Conservation (phyloP, 2,329 filamentous ascomycete genomes). For the Cryphonectria carpinicola region DNA sequence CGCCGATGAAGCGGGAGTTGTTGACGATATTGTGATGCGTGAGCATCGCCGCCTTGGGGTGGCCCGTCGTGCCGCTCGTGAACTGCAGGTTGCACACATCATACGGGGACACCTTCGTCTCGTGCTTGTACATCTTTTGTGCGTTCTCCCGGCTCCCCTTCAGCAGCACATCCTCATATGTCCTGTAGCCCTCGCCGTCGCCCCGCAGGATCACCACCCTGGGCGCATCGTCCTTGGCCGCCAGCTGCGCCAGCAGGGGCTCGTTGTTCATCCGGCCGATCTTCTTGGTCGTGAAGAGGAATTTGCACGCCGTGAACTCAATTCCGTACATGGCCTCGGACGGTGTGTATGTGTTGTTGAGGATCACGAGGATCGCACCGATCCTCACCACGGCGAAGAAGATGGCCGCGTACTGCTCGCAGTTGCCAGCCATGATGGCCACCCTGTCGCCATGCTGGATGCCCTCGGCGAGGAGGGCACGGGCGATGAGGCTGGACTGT, state of each 20-base stretch:
- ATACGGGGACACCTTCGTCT: conserved; percentile 61
- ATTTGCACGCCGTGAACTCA: conserved; percentile 70
- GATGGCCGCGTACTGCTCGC: conserved; percentile 79
- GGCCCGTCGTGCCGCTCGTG: conserved; percentile 74
- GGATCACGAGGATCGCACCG: conserved; percentile 72
- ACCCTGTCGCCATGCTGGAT: conserved; percentile 71
- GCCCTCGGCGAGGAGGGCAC: conserved; percentile 68
- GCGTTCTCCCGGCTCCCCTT: conserved; percentile 53
- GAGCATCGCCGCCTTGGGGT: conserved; percentile 75
- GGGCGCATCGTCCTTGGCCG: conserved; percentile 47
- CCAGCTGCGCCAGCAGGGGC: conserved; percentile 59
- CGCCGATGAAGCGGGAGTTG: conserved; percentile 72
- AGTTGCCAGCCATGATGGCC: conserved; percentile 77
- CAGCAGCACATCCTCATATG: conserved; percentile 62
- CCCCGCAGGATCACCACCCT: conserved; percentile 66
- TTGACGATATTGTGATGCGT: conserved; percentile 70
- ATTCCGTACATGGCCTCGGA: conserved; percentile 73
- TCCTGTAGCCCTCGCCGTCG: conserved; percentile 56
- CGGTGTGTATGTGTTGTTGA: conserved; percentile 82
- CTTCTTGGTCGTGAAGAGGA: conserved; percentile 72
- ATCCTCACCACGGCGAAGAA: conserved; percentile 74
- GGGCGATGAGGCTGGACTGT: conserved; percentile 64
- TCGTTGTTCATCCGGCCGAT: conserved; percentile 70
- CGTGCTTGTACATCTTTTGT: conserved; percentile 55
- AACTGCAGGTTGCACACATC: conserved; percentile 77